Base-by-base conservation (phyloP, 2,329 filamentous ascomycete species). In the Aspergillus niger region DNA sequence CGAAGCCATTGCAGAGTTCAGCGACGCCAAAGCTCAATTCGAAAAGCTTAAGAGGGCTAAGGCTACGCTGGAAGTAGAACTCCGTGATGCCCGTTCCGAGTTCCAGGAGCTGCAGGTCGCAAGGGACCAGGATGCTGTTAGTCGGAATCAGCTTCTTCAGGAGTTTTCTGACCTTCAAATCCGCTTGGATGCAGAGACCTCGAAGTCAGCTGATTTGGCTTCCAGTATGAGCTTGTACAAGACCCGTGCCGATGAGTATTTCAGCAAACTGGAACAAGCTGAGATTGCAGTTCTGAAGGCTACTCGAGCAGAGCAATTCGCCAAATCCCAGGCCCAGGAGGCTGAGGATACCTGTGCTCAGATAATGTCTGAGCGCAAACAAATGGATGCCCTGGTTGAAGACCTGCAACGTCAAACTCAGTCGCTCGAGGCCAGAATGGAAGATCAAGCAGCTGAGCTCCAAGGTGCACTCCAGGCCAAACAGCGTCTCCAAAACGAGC, bases 151-250 rank as follows among this genome's bases (percentile, higher is more conserved):
- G 73, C 84, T 98, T 28, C 83, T 98, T 26, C 88, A 97, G 69
- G 95, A 98, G 73, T 97, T 94, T 75, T 88, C 93, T 1, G 95
- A 98, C 70, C 82, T 98, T 52, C 95, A 98, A 71, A 97, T 98
- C 68, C 87, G 92, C 49, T 84, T 98, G 15, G 95, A 98, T 72
- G 89, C 90, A 5, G 95, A 98, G 77, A 86, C 88, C 1, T 96
- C 92, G 1, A 94, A 91, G 74, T 83, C 94, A 28, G 86, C 89
- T 28, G 94, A 99, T 74, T 88, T 97, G 48, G 88, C 87, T 7
- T 90, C 92, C 3, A 96, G 90, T 74, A 84, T 98, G 44, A 89
- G 87, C 62, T 80, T 97, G 63, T 99, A 98, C 83, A 97, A 96
- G 83, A 88, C 86, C 64, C 88, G 94, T 47, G 91, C 94, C 3